Evolutionary conservation across 495 filamentous ascomycete species (phyloP), one percentile per base, ranked within the genome.

Genomic region (Aspergillus hancockii): DNA sequence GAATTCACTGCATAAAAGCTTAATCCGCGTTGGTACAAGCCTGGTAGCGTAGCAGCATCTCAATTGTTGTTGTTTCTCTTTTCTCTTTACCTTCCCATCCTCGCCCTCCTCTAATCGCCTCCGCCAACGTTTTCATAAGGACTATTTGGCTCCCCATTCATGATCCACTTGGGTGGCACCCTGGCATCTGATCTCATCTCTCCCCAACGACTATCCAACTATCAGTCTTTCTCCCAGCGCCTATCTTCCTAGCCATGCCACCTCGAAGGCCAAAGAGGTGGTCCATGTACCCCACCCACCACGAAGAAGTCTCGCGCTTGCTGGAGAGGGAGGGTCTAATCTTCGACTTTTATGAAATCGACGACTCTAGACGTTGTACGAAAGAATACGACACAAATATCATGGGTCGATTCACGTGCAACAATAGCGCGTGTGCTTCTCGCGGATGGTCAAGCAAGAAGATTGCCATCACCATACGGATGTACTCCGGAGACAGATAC

Each of bases 391-490:
- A 40, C 36, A 40, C 36, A 3, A 40, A 40, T 10, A 40, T 40
- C 9, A 40, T 40, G 36, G 36, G 36, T 10, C 10, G 36, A 3
- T 40, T 40, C 36, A 40, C 9, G 3, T 40, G 36, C 36, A 12
- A n/a, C 16, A 40, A 40, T 10, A n/a, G 9, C 36, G 10, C 36
- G 10, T 40, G 36, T 40, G 3, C 36, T 3, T 40, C 36, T n/a
- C 3, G 12, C 3, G 36, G 36, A 40, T 71, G 67, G 65, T 59
- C 72, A 31, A 81, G 78, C 66, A 79, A 73, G 52, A 64, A 49
- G 55, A 73, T 81, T 22, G 73, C 78, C 30, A 77, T 79, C 43
- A 76, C 71, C 0, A 81, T 82, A 49, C 75, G 78, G 34, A 69
- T 70, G 64, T 82, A 80, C 65, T 60, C 62, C 22, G 58, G 56